Base-by-base conservation (phyloP, 768 basidiomycete species). In the Russula sp. region DNA sequence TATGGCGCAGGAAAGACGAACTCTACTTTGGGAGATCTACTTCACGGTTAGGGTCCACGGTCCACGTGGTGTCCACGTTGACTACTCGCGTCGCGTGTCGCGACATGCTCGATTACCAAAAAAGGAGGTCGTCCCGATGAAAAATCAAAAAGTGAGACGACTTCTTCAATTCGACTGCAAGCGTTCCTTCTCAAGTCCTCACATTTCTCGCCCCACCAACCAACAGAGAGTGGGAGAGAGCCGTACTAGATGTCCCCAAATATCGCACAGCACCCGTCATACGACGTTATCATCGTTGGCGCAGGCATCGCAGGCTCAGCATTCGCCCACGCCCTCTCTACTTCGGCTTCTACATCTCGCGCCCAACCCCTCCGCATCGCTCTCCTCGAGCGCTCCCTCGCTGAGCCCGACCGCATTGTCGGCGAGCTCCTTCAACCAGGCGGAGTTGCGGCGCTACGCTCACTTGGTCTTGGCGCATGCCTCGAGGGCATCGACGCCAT, bases 351-450 rank as follows among this genome's bases (percentile, higher is more conserved):
- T 3, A 66, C 72, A 55, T 63, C 70, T 43, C 78, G 83, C 45
- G 52, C 73, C 20, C 75, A 76, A 56, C 87, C 87, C 14, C 81
- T 93, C 20, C 82, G 85, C 22, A 86, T 98, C 66, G 87, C 87
- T 18, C 76, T 98, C 0, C 78, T 99, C 58, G 97, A 99, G 73
- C 86, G 96, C 11, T 96, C 95, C 14, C 80, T 98, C 4, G 80
- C 87, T 0, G 89, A 93, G 71, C 97, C 97, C 0, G 93, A 98
- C 78, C 83, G 97, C 18, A 98, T 99, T 66, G 97, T 98, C 38
- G 97, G 97, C 29, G 97, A 99, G 73, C 84, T 98, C 1, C 77
- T 99, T 25, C 97, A 99, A 70, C 97, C 97, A 2, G 94, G 88
- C 1, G 97, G 97, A 1, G 85, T 93, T 25, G 76, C 78, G 13